A percentile compares a stretch with the other conserved stretches of the same genome.
Evolutionary conservation across 2,329 filamentous ascomycete genomes (phyloP).

Genomic region (Colletotrichum echinochloae): DNA sequence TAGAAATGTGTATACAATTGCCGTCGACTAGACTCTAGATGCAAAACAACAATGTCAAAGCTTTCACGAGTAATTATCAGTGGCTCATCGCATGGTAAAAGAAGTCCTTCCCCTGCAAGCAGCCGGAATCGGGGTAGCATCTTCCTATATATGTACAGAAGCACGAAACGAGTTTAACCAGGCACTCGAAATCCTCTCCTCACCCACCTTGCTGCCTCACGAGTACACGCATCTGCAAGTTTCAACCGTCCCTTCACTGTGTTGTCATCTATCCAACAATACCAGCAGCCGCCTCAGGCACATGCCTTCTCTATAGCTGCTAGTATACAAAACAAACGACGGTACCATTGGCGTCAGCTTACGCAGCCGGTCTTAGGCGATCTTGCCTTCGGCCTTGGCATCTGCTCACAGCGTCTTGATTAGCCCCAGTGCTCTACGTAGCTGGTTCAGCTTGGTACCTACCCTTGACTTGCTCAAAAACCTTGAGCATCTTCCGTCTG

Average conservation of each 20-base stretch:
- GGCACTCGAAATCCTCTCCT: neutral
- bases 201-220: neutral
- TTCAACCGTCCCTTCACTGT: neutral
- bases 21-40: neutral
- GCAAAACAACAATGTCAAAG: neutral
- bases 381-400: slow-evolving; percentile 73
- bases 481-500: slow-evolving; percentile 97
- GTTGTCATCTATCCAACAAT: slow-evolving; percentile 9
- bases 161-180: slow-evolving; percentile 17
- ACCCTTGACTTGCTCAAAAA: slow-evolving; percentile 96
- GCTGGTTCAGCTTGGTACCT: slow-evolving; percentile 43
- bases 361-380: slow-evolving; percentile 55
- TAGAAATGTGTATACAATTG: neutral
- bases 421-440: neutral
- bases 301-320: neutral
- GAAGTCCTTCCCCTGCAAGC: neutral
- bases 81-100: slow-evolving; percentile 1
- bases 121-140: slow-evolving; percentile 3
- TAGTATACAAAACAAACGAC: neutral
- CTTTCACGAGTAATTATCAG: slow-evolving; percentile 13
- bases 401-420: slow-evolving; percentile 21
- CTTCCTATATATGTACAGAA: slow-evolving; percentile 36
- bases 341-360: neutral
- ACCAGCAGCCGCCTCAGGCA: neutral
- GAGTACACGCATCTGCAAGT: neutral